Evolutionary conservation across 2,329 filamentous ascomycete species (phyloP).

Genomic region (Zelopaecilomyces penicillatus): DNA sequence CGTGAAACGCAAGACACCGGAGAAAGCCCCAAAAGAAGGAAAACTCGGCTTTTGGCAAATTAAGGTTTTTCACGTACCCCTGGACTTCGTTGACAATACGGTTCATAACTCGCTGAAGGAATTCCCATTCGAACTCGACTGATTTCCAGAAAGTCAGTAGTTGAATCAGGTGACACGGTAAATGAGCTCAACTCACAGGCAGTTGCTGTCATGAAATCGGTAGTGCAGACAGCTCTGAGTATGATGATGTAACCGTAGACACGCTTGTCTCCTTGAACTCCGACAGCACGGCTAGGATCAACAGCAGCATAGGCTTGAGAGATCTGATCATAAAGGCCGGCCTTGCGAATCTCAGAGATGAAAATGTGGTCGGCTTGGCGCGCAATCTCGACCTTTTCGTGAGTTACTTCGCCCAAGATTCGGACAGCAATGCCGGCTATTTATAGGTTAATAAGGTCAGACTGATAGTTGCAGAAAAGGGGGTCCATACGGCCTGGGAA

Average conservation of each 20-base stretch:
- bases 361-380: constrained; percentile 72
- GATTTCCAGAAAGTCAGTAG: constrained; percentile 14
- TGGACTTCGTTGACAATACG: constrained; percentile 58
- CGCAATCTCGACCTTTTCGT: constrained; percentile 69
- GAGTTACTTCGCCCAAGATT: constrained; percentile 77
- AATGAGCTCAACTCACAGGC: constrained; percentile 11
- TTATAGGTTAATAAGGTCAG: constrained; percentile 12
- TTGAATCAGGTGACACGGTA: constrained; percentile 4
- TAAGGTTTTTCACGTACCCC: too few species aligned
- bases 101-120: constrained; percentile 53
- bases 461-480: constrained; percentile 25
- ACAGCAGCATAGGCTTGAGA: constrained; percentile 20
- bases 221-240: constrained; percentile 31
- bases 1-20: too few species aligned
- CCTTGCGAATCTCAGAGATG: constrained; percentile 61
- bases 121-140: constrained; percentile 55
- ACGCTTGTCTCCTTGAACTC: constrained; percentile 21
- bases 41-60: too few species aligned
- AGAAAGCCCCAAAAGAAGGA: too few species aligned
- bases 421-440: constrained; percentile 54
- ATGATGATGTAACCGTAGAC: constrained; percentile 3
- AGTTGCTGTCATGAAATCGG: constrained; percentile 50
- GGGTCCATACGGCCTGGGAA: not conserved
- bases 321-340: constrained; percentile 55
- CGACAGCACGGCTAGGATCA: constrained; percentile 25